phyloP scores from a whole-genome alignment of 148 eudicot species.

The Vaccinium macrocarpon region DNA sequence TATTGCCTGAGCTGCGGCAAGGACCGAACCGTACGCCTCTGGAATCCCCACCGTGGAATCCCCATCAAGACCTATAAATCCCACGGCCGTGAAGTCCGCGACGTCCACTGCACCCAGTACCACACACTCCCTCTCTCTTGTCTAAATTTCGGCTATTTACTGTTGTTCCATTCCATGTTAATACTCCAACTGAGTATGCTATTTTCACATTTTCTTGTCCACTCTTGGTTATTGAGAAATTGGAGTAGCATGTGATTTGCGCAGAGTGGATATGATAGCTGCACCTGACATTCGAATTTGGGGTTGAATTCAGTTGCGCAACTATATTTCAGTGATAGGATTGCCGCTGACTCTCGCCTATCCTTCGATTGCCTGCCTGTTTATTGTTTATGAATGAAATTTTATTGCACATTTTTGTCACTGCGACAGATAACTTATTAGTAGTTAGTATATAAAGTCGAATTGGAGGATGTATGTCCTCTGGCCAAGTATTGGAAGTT shows the following conservation, averaged over 20 bases:
- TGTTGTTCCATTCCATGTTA: background rate
- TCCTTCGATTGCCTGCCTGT: background rate
- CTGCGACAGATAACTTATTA: no score
- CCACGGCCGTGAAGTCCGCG: slow-evolving; percentile 93
- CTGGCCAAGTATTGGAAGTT: background rate
- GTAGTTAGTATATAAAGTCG: no score
- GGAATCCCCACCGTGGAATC: slow-evolving; percentile 98
- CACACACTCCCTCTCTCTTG: slow-evolving; percentile 15
- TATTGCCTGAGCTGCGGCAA: slow-evolving; percentile 88
- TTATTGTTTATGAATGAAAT: background rate
- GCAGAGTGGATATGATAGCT: background rate
- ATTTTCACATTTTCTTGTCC: background rate
- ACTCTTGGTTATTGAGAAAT: background rate
- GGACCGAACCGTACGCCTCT: slow-evolving; percentile 85
- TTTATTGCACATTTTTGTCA: background rate
- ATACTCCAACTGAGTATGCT: background rate
- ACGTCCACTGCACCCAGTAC: slow-evolving; percentile 75
- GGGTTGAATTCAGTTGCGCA: background rate
- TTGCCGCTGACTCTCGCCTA: background rate
- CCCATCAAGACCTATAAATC: slow-evolving; percentile 90
- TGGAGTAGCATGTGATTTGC: background rate
- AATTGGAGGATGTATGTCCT: background rate
- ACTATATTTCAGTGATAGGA: background rate
- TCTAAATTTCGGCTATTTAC: background rate
- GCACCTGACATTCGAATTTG: background rate